Evolutionary conservation across 768 basidiomycete genomes (phyloP).

Genomic region (Pseudohyphozyma bogoriensis): DNA sequence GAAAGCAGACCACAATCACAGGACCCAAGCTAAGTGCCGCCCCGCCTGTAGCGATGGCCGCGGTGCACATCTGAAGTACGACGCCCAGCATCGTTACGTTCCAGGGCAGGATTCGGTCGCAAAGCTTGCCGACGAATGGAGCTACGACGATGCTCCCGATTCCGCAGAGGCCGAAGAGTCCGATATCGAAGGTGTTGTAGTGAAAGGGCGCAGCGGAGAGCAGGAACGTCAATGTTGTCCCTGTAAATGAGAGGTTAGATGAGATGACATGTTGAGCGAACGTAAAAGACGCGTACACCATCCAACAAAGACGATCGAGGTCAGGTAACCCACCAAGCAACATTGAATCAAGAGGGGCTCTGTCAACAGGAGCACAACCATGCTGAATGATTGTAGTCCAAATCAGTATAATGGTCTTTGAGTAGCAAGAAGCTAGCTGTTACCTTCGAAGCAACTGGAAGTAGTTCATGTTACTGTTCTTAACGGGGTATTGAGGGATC

Average conservation of each 20-base stretch:
- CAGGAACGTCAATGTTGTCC: conserved; percentile 51
- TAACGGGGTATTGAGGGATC: conserved; percentile 44
- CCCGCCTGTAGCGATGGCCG: conserved; percentile 56
- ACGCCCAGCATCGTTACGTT: conserved; percentile 56
- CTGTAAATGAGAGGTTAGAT: conserved; percentile 2
- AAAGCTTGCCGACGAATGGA: conserved; percentile 34
- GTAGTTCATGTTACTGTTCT: conserved; percentile 39
- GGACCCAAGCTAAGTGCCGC: conserved; percentile 61
- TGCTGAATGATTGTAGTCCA: too few relatives aligned
- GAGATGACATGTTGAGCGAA: too few relatives aligned
- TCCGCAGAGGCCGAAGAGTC: conserved; percentile 39
- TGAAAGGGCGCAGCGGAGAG: conserved; percentile 39
- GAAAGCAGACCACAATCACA: conserved; percentile 47
- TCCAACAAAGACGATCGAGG: conserved; percentile 19
- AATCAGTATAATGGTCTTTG: too few relatives aligned
- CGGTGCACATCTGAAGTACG: conserved; percentile 45
- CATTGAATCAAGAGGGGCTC: conserved; percentile 67
- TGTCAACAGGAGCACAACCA: conserved; percentile 64
- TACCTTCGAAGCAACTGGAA: conserved; percentile 36
- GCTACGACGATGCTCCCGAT: conserved; percentile 37
- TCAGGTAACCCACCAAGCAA: conserved; percentile 34
- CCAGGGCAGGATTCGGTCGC: conserved; percentile 55
- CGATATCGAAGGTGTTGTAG: conserved; percentile 40
- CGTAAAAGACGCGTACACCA: conserved; percentile 18
- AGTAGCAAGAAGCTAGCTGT: too few relatives aligned